Evolutionary conservation across 371 early-diverging fungal species (phyloP).

Genomic region (Batkoa obscura): DNA sequence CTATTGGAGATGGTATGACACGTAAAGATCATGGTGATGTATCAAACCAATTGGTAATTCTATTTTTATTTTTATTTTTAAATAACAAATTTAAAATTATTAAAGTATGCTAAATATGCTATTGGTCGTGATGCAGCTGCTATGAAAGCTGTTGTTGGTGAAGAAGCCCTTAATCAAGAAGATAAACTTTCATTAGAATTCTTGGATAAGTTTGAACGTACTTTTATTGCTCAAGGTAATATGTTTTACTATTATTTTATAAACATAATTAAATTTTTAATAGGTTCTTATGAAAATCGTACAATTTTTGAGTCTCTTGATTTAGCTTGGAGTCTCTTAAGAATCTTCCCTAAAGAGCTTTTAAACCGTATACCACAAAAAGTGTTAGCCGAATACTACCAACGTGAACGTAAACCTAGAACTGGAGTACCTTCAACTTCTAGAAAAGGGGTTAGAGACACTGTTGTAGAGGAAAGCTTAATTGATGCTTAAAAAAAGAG

Average conservation of each 20-base stretch:
- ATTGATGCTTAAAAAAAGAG: slow-evolving; percentile 6
- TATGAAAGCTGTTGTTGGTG: slow-evolving; percentile 99
- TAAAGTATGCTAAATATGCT: slow-evolving; percentile 98
- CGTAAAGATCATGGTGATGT: slow-evolving; percentile 99
- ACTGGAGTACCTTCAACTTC: too few relatives aligned
- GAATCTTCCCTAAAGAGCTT: slow-evolving; percentile 99
- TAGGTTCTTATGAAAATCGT: slow-evolving; percentile 85
- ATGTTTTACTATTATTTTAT: too few relatives aligned
- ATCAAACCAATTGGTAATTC: slow-evolving; percentile 87
- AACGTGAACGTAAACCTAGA: slow-evolving; percentile 39
- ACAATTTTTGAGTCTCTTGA: slow-evolving; percentile 97
- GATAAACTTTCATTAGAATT: slow-evolving; percentile 98
- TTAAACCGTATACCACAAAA: slow-evolving; percentile 98
- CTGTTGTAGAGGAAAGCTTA: background rate
- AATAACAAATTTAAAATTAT: background rate
- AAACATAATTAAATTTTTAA: too few relatives aligned
- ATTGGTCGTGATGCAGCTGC: slow-evolving; percentile 99
- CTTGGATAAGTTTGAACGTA: slow-evolving; percentile 97
- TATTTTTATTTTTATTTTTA: background rate
- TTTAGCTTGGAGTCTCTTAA: slow-evolving; percentile 95
- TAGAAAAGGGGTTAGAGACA: slow-evolving; percentile 4
- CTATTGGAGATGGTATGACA: slow-evolving; percentile 99
- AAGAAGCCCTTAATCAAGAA: slow-evolving; percentile 97
- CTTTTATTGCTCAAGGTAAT: slow-evolving; percentile 95
- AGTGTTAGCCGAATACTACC: slow-evolving; percentile 89